Evolutionary conservation across 257 asterid species (phyloP).

Genomic region (Solanum pennellii): DNA sequence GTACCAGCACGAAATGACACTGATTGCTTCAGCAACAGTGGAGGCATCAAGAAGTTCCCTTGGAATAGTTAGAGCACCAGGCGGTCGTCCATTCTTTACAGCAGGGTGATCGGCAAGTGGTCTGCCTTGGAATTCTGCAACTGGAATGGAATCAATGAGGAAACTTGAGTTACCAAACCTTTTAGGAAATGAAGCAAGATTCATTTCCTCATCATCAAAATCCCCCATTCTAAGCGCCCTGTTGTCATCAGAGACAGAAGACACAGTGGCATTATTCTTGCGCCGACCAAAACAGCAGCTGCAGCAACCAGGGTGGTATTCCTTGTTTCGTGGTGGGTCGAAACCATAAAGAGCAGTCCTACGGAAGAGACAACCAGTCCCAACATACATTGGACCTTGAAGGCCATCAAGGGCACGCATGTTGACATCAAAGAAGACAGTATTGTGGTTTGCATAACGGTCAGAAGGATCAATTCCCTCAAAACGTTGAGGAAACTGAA

Average conservation of each 20-base stretch:
- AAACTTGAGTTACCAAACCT: constrained; percentile 71
- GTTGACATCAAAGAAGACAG: constrained; percentile 81
- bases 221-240: constrained; percentile 65
- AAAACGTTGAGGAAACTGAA: constrained; percentile 77
- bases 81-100: constrained; percentile 69
- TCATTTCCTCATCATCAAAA: constrained; percentile 57
- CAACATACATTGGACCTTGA: constrained; percentile 85
- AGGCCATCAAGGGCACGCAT: constrained; percentile 88
- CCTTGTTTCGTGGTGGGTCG: constrained; percentile 74
- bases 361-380: constrained; percentile 83
- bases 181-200: constrained; percentile 59
- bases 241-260: constrained; percentile 47
- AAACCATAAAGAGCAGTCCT: constrained; percentile 78
- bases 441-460: constrained; percentile 78
- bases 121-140: constrained; percentile 75
- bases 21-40: constrained; percentile 83
- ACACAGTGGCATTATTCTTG: constrained; percentile 25
- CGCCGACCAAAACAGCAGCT: constrained; percentile 48
- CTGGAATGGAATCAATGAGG: constrained; percentile 72
- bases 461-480: constrained; percentile 90
- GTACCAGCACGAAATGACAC: constrained; percentile 85
- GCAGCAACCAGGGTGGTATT: constrained; percentile 52
- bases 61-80: constrained; percentile 65
- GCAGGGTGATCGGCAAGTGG: constrained; percentile 90
- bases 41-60: constrained; percentile 77